Conservation (phyloP, 495 filamentous ascomycete species). For the Emericellopsis terricola region DNA sequence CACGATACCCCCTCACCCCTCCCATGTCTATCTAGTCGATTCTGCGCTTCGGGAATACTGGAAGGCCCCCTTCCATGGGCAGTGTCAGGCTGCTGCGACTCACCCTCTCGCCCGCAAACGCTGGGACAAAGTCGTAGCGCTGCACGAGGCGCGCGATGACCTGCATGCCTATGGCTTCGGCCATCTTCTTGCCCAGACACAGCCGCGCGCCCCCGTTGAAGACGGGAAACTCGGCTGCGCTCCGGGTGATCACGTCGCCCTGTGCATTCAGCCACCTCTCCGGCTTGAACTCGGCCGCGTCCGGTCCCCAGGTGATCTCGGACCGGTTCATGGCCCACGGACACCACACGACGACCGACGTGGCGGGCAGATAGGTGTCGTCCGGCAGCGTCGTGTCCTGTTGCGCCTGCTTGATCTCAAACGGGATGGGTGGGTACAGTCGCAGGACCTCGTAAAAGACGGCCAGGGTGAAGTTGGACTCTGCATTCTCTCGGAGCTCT, state of each 20-base stretch:
- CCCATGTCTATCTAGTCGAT: too few relatives aligned
- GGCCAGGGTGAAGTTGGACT: slow-evolving; percentile 33
- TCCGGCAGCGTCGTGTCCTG: slow-evolving; percentile 33
- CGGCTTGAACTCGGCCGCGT: slow-evolving; percentile 33
- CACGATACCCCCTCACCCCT: too few relatives aligned
- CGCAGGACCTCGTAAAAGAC: slow-evolving; percentile 38
- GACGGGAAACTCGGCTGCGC: slow-evolving; percentile 37
- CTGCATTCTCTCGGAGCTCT: too few relatives aligned
- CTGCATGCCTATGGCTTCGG: slow-evolving; percentile 34
- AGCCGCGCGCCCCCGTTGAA: slow-evolving; percentile 40
- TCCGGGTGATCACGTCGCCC: slow-evolving; percentile 21
- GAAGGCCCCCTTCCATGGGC: slow-evolving; percentile 41
- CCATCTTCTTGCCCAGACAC: slow-evolving; percentile 42
- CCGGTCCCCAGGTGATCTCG: slow-evolving; percentile 32
- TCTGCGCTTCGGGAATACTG: too few relatives aligned
- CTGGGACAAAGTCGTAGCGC: slow-evolving; percentile 27
- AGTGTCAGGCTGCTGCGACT: slow-evolving; percentile 40
- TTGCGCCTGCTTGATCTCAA: slow-evolving; percentile 39
- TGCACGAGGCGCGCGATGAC: slow-evolving; percentile 29
- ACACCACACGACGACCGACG: slow-evolving; percentile 36
- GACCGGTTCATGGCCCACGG: slow-evolving; percentile 43
- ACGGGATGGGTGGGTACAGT: slow-evolving; percentile 40
- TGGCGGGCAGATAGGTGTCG: slow-evolving; percentile 33
- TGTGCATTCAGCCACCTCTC: slow-evolving; percentile 30
- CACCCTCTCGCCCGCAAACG: slow-evolving; percentile 22